Evolutionary conservation across 805 yeast genomes (phyloP).

Genomic region (Candida berthetii): DNA sequence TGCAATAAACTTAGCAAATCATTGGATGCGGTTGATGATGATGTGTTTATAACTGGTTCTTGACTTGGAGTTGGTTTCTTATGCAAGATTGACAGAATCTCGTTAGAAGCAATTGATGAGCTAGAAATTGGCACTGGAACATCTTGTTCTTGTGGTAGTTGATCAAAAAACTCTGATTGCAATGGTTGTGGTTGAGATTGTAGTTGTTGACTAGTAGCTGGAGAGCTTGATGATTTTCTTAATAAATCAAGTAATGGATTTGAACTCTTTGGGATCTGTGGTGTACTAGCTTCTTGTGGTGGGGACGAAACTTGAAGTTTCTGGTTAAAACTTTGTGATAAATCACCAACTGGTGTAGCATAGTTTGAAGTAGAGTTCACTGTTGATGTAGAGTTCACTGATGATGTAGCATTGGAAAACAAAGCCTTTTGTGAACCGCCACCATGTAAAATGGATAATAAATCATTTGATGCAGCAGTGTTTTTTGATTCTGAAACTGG

Average conservation of each 20-base stretch:
- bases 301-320: not conserved
- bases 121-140: not conserved
- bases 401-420: conserved; percentile 1
- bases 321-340: conserved; percentile 1
- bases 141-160: not conserved
- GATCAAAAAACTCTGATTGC: too few relatives aligned
- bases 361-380: not conserved
- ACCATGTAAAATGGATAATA: not conserved
- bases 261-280: not conserved
- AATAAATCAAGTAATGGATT: conserved; percentile 3
- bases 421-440: not conserved
- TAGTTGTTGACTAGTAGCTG: not conserved
- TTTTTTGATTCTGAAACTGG: conserved; percentile 2
- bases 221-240: not conserved
- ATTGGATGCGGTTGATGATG: conserved; percentile 1
- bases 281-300: not conserved
- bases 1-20: conserved; percentile 1
- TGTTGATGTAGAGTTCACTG: not conserved
- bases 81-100: conserved; percentile 8
- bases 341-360: conserved; percentile 1
- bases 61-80: conserved; percentile 1
- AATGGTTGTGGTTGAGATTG: not conserved
- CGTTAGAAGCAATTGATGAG: not conserved
- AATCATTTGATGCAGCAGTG: not conserved
- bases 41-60: not conserved